Conservation (phyloP, 305 asterid genomes). For the Caryopteris hybrid region DNA sequence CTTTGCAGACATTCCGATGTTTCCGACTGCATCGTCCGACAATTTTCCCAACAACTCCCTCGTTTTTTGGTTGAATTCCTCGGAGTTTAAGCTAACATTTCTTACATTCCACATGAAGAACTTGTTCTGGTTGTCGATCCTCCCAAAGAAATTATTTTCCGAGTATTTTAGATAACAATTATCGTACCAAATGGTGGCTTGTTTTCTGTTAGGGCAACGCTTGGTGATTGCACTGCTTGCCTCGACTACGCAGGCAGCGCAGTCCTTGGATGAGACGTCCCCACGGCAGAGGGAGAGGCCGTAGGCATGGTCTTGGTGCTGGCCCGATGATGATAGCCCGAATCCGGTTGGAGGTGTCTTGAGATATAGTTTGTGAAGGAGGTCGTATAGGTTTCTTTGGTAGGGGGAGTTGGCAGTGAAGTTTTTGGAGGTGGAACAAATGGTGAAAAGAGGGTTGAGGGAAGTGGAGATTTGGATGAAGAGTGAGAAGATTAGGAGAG, state of each 20-base stretch:
- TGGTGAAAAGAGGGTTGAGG: slow-evolving; percentile 24
- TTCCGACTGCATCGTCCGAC: slow-evolving; percentile 12
- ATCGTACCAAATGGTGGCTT: slow-evolving; percentile 43
- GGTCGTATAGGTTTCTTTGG: slow-evolving; percentile 8
- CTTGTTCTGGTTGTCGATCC: slow-evolving; percentile 21
- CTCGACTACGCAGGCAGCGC: slow-evolving; percentile 31
- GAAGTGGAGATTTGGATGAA: slow-evolving; percentile 21
- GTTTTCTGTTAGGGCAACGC: slow-evolving; percentile 26
- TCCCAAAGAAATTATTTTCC: slow-evolving; percentile 20
- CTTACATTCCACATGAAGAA: slow-evolving; percentile 25
- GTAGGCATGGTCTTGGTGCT: neutral
- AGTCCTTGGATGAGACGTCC: slow-evolving; percentile 20
- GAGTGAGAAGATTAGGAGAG: slow-evolving; percentile 5
- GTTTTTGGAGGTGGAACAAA: slow-evolving; percentile 22
- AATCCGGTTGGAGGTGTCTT: slow-evolving; percentile 40
- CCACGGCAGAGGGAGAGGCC: slow-evolving; percentile 46
- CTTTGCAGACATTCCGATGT: slow-evolving; percentile 19
- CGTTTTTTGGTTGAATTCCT: slow-evolving; percentile 14
- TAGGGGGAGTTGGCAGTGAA: slow-evolving; percentile 19
- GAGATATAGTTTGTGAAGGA: slow-evolving; percentile 16
- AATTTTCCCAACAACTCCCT: slow-evolving; percentile 19
- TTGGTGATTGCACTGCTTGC: slow-evolving; percentile 21
- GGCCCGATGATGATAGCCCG: slow-evolving; percentile 21
- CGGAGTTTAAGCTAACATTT: slow-evolving; percentile 1
- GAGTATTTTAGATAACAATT: slow-evolving; percentile 37